A percentile compares a stretch with the other conserved stretches of the same genome.
Conservation (phyloP, 768 basidiomycete species). For the Pisolithus orientalis region DNA sequence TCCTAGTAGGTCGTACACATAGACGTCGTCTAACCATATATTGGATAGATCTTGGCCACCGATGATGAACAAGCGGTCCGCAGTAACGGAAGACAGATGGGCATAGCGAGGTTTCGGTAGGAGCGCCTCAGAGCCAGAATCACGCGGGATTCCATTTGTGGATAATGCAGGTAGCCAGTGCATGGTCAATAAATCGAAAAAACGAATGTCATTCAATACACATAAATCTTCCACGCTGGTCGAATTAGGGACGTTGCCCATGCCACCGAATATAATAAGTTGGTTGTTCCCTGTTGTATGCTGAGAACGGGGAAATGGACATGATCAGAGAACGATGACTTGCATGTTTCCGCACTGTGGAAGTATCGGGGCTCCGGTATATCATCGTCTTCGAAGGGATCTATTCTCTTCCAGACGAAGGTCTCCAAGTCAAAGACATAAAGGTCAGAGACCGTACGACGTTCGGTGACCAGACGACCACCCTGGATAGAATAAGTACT, state of each 20-base stretch:
- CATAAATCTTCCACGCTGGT: slow-evolving; percentile 73
- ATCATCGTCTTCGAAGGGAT: slow-evolving; percentile 55
- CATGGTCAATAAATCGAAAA: slow-evolving; percentile 69
- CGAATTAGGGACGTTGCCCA: slow-evolving; percentile 76
- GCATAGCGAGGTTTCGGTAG: slow-evolving; percentile 88
- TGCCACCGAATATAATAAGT: slow-evolving; percentile 91
- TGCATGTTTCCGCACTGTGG: slow-evolving; percentile 85
- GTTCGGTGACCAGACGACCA: slow-evolving; percentile 79
- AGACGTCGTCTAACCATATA: slow-evolving; percentile 89
- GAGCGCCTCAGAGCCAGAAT: slow-evolving; percentile 38
- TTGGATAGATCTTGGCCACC: slow-evolving; percentile 94
- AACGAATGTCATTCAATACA: slow-evolving; percentile 89
- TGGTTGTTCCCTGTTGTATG: slow-evolving; percentile 65
- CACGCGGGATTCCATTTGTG: slow-evolving; percentile 25
- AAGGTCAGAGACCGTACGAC: slow-evolving; percentile 85
- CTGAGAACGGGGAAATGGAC: slow-evolving; percentile 8
- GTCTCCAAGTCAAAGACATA: slow-evolving; percentile 84
- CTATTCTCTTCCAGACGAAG: slow-evolving; percentile 72
- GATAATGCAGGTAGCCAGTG: slow-evolving; percentile 59
- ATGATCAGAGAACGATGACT: slow-evolving; percentile 12
- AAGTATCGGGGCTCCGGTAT: slow-evolving; percentile 87
- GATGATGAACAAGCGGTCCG: slow-evolving; percentile 82
- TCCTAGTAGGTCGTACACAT: slow-evolving; percentile 74
- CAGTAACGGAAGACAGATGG: slow-evolving; percentile 84
- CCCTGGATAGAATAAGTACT: slow-evolving; percentile 43